These are phyloP conservation scores for Diversispora epigaea DNA, from an alignment of 192 early-diverging fungal species.

Conservation along the genomic window DNA sequence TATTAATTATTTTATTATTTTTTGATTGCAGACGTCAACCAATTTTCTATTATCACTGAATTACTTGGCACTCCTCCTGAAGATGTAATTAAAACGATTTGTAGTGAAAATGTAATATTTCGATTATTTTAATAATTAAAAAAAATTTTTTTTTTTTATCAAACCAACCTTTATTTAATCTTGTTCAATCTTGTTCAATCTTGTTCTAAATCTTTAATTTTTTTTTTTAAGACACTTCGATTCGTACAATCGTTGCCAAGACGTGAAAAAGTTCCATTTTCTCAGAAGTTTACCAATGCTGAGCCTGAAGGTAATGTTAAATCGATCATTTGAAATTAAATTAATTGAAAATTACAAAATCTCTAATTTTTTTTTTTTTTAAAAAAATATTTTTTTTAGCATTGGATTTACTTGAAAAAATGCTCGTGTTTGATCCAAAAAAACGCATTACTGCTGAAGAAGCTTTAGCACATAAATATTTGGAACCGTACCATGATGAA, in stretches of 20 bases:
- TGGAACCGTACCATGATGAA: constrained; percentile 89
- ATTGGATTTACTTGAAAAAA: constrained; percentile 83
- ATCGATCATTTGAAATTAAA: background rate
- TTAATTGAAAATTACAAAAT: background rate
- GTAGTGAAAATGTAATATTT: constrained; percentile 77
- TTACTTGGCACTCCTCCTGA: constrained; percentile 90
- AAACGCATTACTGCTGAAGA: constrained; percentile 86
- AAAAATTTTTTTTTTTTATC: background rate
- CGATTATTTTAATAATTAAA: background rate
- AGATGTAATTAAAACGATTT: constrained; percentile 88
- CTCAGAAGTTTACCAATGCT: constrained; percentile 73
- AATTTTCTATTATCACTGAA: constrained; percentile 94
- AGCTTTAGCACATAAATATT: constrained; percentile 85
- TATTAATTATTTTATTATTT: background rate
- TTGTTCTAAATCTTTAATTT: no score
- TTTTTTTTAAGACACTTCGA: constrained; percentile 64
- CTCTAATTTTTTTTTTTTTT: background rate
- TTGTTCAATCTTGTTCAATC: no score
- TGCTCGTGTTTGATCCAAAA: constrained; percentile 91
- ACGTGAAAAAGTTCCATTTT: constrained; percentile 78
- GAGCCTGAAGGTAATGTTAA: constrained; percentile 60
- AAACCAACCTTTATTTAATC: no score
- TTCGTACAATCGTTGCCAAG: constrained; percentile 88
- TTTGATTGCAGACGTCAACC: constrained; percentile 71
- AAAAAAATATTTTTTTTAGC: constrained; percentile 43